Base-by-base conservation (phyloP, 352 stramenopile species). In the Globisporangium mamillatum region DNA sequence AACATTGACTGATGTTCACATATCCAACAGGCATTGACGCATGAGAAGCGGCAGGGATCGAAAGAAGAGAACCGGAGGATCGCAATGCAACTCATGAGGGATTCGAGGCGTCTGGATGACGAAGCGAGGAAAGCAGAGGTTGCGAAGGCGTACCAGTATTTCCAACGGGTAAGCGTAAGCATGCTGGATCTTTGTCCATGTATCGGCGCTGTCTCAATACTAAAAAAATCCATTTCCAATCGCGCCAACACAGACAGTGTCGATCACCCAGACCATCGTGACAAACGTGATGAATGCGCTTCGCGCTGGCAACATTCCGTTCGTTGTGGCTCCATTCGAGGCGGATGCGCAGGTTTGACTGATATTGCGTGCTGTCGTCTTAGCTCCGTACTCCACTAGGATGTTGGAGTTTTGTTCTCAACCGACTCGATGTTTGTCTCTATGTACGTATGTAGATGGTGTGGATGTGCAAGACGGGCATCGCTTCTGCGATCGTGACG, bases 281-380 rank as follows among this genome's bases (percentile, higher is more conserved):
- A 74, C 66, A 10, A 85, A 73, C 34, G 82, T 93, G 48, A 88
- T 88, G 72, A 62, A 74, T 16, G 82, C 78, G n/a, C 61, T 93
- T 22, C 77, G 74, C 60, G 66, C 70, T 53, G 74, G 70, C 50
- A 73, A 68, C 41, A 68, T 91, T 20, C 69, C 73, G 3, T 91
- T 91, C 41, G 82, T 91, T 18, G 81, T 90, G n/a, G 85, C 85
- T 14, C 86, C 86, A 29, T 92, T 89, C 56, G 86, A 93, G 67
- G 84, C 86, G 0, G 86, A 93, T 54, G 83, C 86, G 6, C 83
- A 90, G 74, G 78, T 79, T 57, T 32, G 29, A 2, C 29, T 32
- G 29, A 32, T 32, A 32, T 32, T 32, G 29, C 29, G 29, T 32
- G 29, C 29, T 32, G 29, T 32, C 29, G 29, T 32, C 29, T 32